Evolutionary conservation across 768 basidiomycete genomes (phyloP).

Genomic region (Mycena indigotica): DNA sequence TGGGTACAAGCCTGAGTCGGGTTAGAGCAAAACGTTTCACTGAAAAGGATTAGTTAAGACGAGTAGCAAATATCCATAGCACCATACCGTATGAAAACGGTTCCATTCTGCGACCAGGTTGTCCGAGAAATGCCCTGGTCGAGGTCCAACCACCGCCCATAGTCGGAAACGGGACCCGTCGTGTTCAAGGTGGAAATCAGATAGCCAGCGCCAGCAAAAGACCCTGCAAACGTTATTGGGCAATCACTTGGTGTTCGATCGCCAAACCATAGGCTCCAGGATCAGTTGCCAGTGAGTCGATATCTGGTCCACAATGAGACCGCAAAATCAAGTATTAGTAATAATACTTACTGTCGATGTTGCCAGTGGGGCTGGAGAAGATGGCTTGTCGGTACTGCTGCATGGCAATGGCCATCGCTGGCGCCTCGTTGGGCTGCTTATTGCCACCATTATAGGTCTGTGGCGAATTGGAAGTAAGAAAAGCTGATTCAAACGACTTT

Average conservation of each 20-base stretch:
- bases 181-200: slow-evolving; percentile 52
- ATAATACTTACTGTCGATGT: slow-evolving; percentile 54
- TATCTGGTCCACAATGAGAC: slow-evolving; percentile 39
- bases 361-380: slow-evolving; percentile 59
- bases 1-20: slow-evolving; percentile 64
- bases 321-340: neutral
- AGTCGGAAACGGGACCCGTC: slow-evolving; percentile 45
- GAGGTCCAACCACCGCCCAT: slow-evolving; percentile 70
- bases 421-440: slow-evolving; percentile 46
- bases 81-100: slow-evolving; percentile 51
- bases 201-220: slow-evolving; percentile 68
- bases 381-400: slow-evolving; percentile 55
- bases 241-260: too few relatives aligned
- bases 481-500: slow-evolving; percentile 30
- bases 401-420: slow-evolving; percentile 51
- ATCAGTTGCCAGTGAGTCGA: slow-evolving; percentile 53
- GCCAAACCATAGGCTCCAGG: slow-evolving; percentile 61
- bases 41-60: too few relatives aligned
- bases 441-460: slow-evolving; percentile 77
- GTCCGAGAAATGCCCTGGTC: slow-evolving; percentile 62
- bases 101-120: slow-evolving; percentile 57
- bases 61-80: too few relatives aligned
- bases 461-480: neutral
- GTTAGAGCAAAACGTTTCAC: slow-evolving; percentile 68
- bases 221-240: slow-evolving; percentile 50